Evolutionary conservation across 139 green algal species (phyloP).

Genomic region (Bryopsis sp.): DNA sequence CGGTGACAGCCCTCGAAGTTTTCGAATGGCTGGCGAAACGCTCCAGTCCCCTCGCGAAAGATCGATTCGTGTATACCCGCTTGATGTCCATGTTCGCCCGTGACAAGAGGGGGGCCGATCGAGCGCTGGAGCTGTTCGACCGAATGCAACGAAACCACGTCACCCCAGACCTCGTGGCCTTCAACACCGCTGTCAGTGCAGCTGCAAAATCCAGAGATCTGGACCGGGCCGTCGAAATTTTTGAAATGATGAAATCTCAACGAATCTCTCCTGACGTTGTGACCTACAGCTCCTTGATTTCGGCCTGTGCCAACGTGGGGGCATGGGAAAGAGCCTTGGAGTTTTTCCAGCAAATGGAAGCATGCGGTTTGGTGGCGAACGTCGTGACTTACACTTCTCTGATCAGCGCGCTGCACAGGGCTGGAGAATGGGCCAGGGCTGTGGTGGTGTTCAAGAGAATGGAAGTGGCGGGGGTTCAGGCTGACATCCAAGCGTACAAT

Average conservation of each 20-base stretch:
- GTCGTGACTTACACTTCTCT: constrained; percentile 79
- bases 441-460: constrained; percentile 23
- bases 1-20: constrained; percentile 24
- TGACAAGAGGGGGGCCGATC: not conserved
- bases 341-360: not conserved
- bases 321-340: not conserved
- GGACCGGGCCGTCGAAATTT: not conserved
- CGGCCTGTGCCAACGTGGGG: not conserved
- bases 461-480: constrained; percentile 45
- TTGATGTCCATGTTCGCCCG: constrained; percentile 8
- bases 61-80: not conserved
- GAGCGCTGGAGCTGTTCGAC: constrained; percentile 2
- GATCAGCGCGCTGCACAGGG: constrained; percentile 84
- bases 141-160: constrained; percentile 17
- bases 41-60: not conserved
- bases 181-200: constrained; percentile 39
- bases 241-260: not conserved
- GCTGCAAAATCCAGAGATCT: constrained; percentile 20
- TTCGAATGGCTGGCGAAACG: constrained; percentile 32
- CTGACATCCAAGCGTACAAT: constrained; percentile 77
- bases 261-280: constrained; percentile 3
- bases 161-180: constrained; percentile 31
- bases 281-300: constrained; percentile 7
- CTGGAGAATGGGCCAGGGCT: constrained; percentile 32
- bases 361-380: constrained; percentile 28